These are phyloP conservation scores for Ormosia emarginata DNA, from an alignment of 306 rosid genomes.

Conservation along the genomic window DNA sequence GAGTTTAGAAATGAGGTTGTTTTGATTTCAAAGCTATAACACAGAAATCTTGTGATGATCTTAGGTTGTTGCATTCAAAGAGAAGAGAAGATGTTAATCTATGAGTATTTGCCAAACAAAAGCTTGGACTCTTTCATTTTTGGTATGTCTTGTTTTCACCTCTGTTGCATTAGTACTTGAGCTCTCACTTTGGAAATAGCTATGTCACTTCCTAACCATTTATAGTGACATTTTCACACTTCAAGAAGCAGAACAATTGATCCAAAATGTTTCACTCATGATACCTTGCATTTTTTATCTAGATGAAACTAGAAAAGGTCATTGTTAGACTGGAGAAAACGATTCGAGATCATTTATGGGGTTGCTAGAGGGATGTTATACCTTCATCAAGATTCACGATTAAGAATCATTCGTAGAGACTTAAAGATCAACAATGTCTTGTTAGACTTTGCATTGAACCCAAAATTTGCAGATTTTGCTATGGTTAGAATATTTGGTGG, in stretches of 20 bases:
- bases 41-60: slow-evolving; percentile 31
- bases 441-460: slow-evolving; percentile 45
- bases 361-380: slow-evolving; percentile 62
- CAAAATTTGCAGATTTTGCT: slow-evolving; percentile 70
- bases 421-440: slow-evolving; percentile 63
- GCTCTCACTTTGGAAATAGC: too few species aligned
- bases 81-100: slow-evolving; percentile 39
- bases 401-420: slow-evolving; percentile 60
- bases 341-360: slow-evolving; percentile 46
- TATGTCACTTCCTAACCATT: too few species aligned
- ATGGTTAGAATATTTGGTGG: slow-evolving; percentile 65
- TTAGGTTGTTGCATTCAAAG: slow-evolving; percentile 30
- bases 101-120: slow-evolving; percentile 41
- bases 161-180: too few species aligned
- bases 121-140: slow-evolving; percentile 49
- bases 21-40: slow-evolving; percentile 36
- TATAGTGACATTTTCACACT: too few species aligned
- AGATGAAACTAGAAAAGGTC: slow-evolving; percentile 40
- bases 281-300: background rate
- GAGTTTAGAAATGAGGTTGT: slow-evolving; percentile 35
- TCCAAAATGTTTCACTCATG: too few species aligned
- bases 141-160: slow-evolving; percentile 29
- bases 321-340: slow-evolving; percentile 43
- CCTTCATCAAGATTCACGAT: slow-evolving; percentile 65
- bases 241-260: too few species aligned